Evolutionary conservation across 1,284 basidiomycete genomes (phyloP).

Genomic region (Apiotrichum brassicae): DNA sequence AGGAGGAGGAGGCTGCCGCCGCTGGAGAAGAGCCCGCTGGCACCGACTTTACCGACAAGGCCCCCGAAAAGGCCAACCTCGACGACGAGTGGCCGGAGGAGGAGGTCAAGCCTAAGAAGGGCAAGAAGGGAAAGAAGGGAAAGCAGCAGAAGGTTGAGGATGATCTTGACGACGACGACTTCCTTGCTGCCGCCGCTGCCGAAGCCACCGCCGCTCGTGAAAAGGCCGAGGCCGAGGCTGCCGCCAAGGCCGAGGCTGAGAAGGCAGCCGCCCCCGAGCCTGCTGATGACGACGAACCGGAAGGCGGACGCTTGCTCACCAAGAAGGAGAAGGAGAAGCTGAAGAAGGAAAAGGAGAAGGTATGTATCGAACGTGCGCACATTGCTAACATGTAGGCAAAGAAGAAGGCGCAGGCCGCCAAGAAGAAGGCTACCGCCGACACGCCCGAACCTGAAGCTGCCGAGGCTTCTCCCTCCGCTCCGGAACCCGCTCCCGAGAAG

Average conservation of each 20-base stretch:
- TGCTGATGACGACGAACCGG: slow-evolving; percentile 65
- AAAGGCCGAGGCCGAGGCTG: slow-evolving; percentile 44
- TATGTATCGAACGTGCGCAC: slow-evolving; percentile 29
- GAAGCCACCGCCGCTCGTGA: slow-evolving; percentile 44
- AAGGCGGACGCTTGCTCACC: slow-evolving; percentile 62
- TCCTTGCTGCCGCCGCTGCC: slow-evolving; percentile 45
- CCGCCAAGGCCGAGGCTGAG: slow-evolving; percentile 59
- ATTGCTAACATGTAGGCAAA: slow-evolving; percentile 59
- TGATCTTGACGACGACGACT: slow-evolving; percentile 33
- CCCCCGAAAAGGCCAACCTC: slow-evolving; percentile 15
- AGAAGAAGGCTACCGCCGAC: slow-evolving; percentile 58
- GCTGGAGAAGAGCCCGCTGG: slow-evolving; percentile 35
- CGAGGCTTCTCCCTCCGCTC: slow-evolving; percentile 1
- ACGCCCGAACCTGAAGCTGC: slow-evolving; percentile 1
- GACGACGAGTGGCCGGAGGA: slow-evolving; percentile 48
- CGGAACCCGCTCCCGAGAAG: slow-evolving; percentile 17
- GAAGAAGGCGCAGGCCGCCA: slow-evolving; percentile 87
- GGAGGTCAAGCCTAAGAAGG: slow-evolving; percentile 45
- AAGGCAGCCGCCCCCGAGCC: slow-evolving; percentile 59
- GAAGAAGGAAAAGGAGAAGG: slow-evolving; percentile 93
- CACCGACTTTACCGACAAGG: slow-evolving; percentile 42
- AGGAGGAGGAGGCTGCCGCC: slow-evolving; percentile 15
- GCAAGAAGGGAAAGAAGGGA: slow-evolving; percentile 40
- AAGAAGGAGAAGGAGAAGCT: slow-evolving; percentile 92
- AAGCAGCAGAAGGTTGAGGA: slow-evolving; percentile 35